Base-by-base conservation (phyloP, 1,284 basidiomycete genomes). In the Fomitopsis schrenkii region DNA sequence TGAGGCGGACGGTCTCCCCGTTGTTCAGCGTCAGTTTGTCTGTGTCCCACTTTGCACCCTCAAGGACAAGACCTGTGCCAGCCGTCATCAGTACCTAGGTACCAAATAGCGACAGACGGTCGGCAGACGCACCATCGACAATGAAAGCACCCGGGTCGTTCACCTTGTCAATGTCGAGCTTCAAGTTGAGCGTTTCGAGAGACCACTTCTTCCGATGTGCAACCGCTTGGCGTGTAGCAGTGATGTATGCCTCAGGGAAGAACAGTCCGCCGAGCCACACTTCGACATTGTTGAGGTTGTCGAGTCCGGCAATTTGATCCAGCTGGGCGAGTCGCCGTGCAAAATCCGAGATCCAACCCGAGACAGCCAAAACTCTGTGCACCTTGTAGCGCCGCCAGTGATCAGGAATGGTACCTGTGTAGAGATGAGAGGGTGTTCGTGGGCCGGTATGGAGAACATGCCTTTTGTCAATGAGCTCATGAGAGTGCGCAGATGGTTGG, bases 201-300 rank as follows among this genome's bases (percentile, higher is more conserved):
- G 93, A 95, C 88, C 92, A 93, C 65, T 87, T 87, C 76, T 92
- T 94, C 60, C 88, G 83, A 73, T 97, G 95, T 1, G 95, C 95
- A 8, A 95, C 90, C 17, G 91, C 88, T 75, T 98, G 96, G 58
- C 95, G 84, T 1, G 94, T 96, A 1, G 95, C 95, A 0, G 95
- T 97, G 68, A 98, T 84, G 74, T 95, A 97, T 2, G 94, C 95
- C 71, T 96, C 94, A 1, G 96, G 96, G 83, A 94, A 95, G 84
- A 98, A 97, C 58, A 98, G 75, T 0, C 93, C 93, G 38, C 95
- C 95, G 14, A 97, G 83, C 91, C 93, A 94, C 42, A 94, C 90
- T 72, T 92, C 89, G 40, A 95, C 81, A 64, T 92, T 81, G 64
- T 80, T 84, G 61, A 92, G 76, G 67, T 83, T 85, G 64, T 89